Evolutionary conservation across 805 yeast species (phyloP), one percentile per base, ranked within the genome.

Genomic region (Peterozyma toletana): DNA sequence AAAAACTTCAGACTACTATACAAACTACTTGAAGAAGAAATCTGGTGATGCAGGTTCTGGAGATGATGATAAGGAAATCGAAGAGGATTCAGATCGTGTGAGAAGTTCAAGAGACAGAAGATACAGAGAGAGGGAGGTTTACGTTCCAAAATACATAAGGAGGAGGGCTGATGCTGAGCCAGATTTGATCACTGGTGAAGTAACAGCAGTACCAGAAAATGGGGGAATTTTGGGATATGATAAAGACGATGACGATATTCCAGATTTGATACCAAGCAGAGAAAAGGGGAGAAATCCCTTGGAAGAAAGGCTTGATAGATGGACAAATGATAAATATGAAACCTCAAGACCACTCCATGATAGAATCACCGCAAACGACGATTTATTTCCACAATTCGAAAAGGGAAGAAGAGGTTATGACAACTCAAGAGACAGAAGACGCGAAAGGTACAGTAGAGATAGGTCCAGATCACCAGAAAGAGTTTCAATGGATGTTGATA

Each of bases 241-340:
- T 30, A 15, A 39, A 2, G 37, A 35, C 17, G 48, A 50, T 13
- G 38, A 40, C 13, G 60, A 57, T 5, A 58, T 53, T 29, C 67
- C 59, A 30, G 75, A 68, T 49, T 57, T 65, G 47, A 62, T 63
- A 49, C 67, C 69, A n/a, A 51, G 55, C 37, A 58, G 54, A 43
- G 50, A 57, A 39, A 53, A 48, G 27, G 7, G 27, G 27, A 21
- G 27, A 21, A 35, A 39, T n/a, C 31, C 44, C 7, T 37, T 39
- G 30, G n/a, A 37, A 14, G 37, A 42, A 33, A 37, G 45, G 41
- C 34, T 39, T 18, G 42, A 44, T 6, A 21, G 30, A 27, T n/a
- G 31, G 39, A 38, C 29, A 18, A 9, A 38, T 33, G 13, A 17
- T 11, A 10, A 18, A 29, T 35, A 13, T 15, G 35, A 39, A 21